Percentiles rank a stretch among this genome's conserved stretches.
Conservation (phyloP, 2,329 filamentous ascomycete species). For the Sporothrix schenckii region DNA sequence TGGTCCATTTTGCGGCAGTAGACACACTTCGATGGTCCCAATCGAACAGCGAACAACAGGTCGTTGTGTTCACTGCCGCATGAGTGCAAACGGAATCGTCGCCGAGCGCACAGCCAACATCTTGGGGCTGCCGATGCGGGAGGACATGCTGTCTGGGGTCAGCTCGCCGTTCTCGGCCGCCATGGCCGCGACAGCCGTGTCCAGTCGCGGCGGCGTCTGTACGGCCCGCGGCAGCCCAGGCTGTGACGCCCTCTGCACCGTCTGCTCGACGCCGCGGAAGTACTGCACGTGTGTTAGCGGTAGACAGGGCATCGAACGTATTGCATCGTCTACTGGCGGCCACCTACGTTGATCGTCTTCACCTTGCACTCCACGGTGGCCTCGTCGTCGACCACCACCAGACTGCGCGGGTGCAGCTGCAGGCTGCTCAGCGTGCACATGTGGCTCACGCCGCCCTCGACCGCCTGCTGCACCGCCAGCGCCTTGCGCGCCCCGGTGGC, state of each 20-base stretch:
- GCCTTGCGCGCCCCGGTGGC: constrained; percentile 74
- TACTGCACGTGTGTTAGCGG: constrained; percentile 42
- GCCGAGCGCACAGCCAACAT: constrained; percentile 30
- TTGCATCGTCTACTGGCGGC: no score
- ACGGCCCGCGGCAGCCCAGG: background rate
- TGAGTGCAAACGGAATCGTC: constrained; percentile 27
- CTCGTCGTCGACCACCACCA: constrained; percentile 75
- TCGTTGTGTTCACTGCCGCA: background rate
- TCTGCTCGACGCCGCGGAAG: constrained; percentile 60
- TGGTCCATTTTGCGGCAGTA: constrained; percentile 10
- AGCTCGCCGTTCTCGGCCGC: constrained; percentile 24
- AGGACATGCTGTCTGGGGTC: constrained; percentile 33
- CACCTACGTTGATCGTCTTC: constrained; percentile 57
- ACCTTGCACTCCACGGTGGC: constrained; percentile 65
- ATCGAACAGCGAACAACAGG: background rate
- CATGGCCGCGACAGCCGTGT: background rate
- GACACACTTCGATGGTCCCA: background rate
- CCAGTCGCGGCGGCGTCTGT: background rate
- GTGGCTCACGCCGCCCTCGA: constrained; percentile 74
- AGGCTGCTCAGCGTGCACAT: constrained; percentile 77
- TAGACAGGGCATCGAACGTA: no score
- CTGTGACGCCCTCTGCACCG: background rate
- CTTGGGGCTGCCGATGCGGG: constrained; percentile 27
- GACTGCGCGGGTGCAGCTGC: constrained; percentile 70
- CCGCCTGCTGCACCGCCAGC: constrained; percentile 68